Evolutionary conservation across 371 early-diverging fungal genomes (phyloP), one percentile per base, ranked within the genome.

Genomic region (Mucor saturninus): DNA sequence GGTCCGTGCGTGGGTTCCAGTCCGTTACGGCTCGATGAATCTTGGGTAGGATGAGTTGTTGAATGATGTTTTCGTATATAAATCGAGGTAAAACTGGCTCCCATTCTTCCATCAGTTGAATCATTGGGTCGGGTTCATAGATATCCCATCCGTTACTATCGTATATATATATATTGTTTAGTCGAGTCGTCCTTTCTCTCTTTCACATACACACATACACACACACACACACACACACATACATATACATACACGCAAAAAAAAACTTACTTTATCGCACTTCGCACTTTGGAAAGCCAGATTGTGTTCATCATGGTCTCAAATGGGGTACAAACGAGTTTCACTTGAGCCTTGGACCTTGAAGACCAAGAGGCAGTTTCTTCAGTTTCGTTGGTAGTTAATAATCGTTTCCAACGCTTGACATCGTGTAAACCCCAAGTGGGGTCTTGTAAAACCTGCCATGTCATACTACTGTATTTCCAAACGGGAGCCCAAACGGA

Each of bases 11-110:
- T 3, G 92, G 92, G 51, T 86, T 83, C 92, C 91, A 93, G 10
- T 79, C 72, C 1, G 87, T 82, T 6, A 95, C 80, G 7, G 83
- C 89, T 28, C 77, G 71, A 8, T 63, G 58, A 4, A 95, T 78
- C 61, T 93, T 93, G 3, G 95, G 95, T 56, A 93, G 54, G 9
- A 93, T 69, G 14, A 93, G 80, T 62, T 93, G 94, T 29, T 88
- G 76, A 45, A 91, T 69, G 35, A 93, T 87, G 69, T 93, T 91
- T 64, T 86, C 83, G 42, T 80, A 83, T 26, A 95, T 83, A 75
- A 91, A 93, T 9, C 70, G 73, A 0, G 95, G 93, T 14, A 95
- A 69, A 0, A 90, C 42, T 0, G 87, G 80, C 21, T 87, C 83
- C 93, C 93, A 95, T 26, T 80, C 77, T 59, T 92, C 91, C 37